Percentiles rank a stretch among this genome's conserved stretches.
phyloP scores from a whole-genome alignment of 805 yeast genomes.

The Lipomyces sp. region DNA sequence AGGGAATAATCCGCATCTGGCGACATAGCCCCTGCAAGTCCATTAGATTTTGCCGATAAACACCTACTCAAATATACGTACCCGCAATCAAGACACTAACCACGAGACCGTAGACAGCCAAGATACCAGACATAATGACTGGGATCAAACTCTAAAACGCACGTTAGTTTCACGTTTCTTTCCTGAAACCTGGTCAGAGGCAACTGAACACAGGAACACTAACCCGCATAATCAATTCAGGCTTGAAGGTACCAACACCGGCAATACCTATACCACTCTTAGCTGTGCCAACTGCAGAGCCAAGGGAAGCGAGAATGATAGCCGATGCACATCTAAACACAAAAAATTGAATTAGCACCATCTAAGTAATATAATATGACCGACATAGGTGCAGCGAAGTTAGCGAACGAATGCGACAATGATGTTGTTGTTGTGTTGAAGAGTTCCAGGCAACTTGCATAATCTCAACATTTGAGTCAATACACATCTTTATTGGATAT shows the following conservation, averaged over 20 bases:
- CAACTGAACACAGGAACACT: not conserved
- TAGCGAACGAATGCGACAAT: not conserved
- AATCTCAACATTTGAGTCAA: not conserved
- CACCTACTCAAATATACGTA: constrained; percentile 41
- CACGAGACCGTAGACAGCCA: constrained; percentile 96
- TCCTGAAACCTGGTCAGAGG: not conserved
- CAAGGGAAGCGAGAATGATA: constrained; percentile 95
- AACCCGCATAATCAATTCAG: constrained; percentile 89
- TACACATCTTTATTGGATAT: not conserved
- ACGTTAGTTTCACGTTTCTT: not conserved
- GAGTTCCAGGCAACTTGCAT: not conserved
- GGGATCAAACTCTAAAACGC: constrained; percentile 63
- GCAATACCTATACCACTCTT: constrained; percentile 97
- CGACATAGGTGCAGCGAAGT: not conserved
- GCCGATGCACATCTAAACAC: constrained; percentile 83
- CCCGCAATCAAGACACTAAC: constrained; percentile 96
- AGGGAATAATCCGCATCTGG: constrained; percentile 51
- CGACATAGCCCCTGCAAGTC: constrained; percentile 42
- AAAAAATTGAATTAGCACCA: not conserved
- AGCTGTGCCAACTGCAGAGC: constrained; percentile 98
- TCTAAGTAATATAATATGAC: constrained; percentile 28
- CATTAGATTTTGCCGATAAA: constrained; percentile 62
- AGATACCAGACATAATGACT: constrained; percentile 96
- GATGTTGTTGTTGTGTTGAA: not conserved
- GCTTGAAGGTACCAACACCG: constrained; percentile 97